phyloP scores from a whole-genome alignment of 1,284 basidiomycete species.

The Coniophora puteana region DNA sequence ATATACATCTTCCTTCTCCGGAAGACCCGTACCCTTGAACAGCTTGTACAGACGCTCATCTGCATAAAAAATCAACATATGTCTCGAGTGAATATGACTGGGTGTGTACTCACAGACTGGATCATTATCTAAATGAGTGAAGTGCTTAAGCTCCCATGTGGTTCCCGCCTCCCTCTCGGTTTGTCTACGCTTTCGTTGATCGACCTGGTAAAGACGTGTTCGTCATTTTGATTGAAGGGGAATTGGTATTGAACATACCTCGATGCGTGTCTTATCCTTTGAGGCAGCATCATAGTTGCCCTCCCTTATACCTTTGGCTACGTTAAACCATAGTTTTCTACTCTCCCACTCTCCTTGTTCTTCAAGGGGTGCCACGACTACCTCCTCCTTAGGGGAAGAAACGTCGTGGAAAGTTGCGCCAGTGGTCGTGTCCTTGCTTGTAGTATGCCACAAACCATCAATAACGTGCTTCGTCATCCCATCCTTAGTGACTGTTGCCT shows the following conservation, averaged over 20 bases:
- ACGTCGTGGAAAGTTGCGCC: slow-evolving; percentile 63
- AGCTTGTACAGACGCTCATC: slow-evolving; percentile 59
- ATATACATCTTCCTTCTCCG: slow-evolving; percentile 66
- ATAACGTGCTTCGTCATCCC: slow-evolving; percentile 43
- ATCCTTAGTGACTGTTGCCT: slow-evolving; percentile 64
- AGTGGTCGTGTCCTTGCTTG: slow-evolving; percentile 45
- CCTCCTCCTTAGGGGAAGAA: slow-evolving; percentile 66
- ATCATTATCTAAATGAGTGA: slow-evolving; percentile 65
- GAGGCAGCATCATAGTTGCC: slow-evolving; percentile 93
- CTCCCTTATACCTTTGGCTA: slow-evolving; percentile 88
- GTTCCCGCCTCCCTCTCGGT: slow-evolving; percentile 77
- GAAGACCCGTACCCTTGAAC: slow-evolving; percentile 47
- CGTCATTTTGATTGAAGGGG: neutral
- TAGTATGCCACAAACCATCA: slow-evolving; percentile 89
- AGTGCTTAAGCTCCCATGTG: slow-evolving; percentile 78
- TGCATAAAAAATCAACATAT: slow-evolving; percentile 22
- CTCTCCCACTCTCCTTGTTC: slow-evolving; percentile 84
- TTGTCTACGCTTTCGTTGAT: slow-evolving; percentile 85
- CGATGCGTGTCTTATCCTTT: slow-evolving; percentile 87
- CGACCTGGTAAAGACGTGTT: slow-evolving; percentile 54
- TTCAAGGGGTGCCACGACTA: slow-evolving; percentile 56
- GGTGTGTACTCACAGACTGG: slow-evolving; percentile 56
- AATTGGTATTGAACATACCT: slow-evolving; percentile 47
- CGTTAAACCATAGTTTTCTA: slow-evolving; percentile 81
- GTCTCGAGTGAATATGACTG: slow-evolving; percentile 2